Evolutionary conservation across 495 filamentous ascomycete species (phyloP).

Genomic region (Aspergillus asperescens): DNA sequence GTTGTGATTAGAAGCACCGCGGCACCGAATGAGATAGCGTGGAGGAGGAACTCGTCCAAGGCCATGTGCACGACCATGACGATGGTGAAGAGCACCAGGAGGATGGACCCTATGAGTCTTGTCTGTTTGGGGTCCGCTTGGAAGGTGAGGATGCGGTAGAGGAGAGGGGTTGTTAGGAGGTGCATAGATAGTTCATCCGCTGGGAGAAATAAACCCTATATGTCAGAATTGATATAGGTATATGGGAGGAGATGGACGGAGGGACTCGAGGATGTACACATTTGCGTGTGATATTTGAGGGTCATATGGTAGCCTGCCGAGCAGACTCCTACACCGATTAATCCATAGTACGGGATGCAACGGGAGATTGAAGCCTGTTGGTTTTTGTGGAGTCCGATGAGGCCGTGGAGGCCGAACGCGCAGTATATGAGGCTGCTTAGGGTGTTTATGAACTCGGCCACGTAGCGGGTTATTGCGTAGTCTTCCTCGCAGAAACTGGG

Average conservation of each 20-base stretch:
- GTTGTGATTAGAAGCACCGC: conserved; percentile 24
- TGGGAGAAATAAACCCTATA: background rate
- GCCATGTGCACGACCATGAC: conserved; percentile 32
- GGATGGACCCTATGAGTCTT: conserved; percentile 15
- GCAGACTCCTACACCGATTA: conserved; percentile 32
- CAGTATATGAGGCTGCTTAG: conserved; percentile 27
- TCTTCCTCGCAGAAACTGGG: conserved; percentile 36
- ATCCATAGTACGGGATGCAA: conserved; percentile 25
- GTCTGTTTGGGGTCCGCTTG: conserved; percentile 18
- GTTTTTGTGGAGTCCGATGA: conserved; percentile 18
- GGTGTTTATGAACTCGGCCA: conserved; percentile 36
- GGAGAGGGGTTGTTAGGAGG: conserved; percentile 30
- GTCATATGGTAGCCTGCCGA: conserved; percentile 32
- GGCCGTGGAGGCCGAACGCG: conserved; percentile 25
- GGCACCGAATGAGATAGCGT: conserved; percentile 22
- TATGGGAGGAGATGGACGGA: background rate
- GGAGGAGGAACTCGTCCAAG: conserved; percentile 31
- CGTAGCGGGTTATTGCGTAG: conserved; percentile 29
- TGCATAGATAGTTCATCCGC: conserved; percentile 36
- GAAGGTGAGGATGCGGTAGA: conserved; percentile 28
- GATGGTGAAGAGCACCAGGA: conserved; percentile 18
- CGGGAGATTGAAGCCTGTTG: conserved; percentile 14
- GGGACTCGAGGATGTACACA: conserved; percentile 27
- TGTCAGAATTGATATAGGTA: background rate
- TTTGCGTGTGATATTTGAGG: conserved; percentile 33